These are phyloP conservation scores for Orbilia oligospora DNA, from an alignment of 2,329 filamentous ascomycete genomes.

Conservation along the genomic window DNA sequence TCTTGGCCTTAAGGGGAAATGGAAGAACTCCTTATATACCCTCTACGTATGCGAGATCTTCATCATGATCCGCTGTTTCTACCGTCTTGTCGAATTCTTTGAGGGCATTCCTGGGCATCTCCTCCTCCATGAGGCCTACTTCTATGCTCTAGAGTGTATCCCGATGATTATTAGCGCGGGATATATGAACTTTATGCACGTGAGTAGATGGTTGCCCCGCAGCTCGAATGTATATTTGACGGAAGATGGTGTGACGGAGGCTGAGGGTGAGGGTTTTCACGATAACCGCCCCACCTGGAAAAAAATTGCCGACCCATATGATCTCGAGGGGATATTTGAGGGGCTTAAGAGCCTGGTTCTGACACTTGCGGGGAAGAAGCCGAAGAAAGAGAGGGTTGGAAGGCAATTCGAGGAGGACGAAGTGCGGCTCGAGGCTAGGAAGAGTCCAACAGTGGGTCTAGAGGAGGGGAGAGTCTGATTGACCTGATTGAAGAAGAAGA, in stretches of 20 bases:
- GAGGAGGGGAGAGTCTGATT: slow-evolving; percentile 27
- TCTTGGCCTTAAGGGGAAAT: slow-evolving; percentile 37
- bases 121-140: slow-evolving; percentile 50
- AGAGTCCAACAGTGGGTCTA: slow-evolving; percentile 24
- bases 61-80: slow-evolving; percentile 55
- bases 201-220: slow-evolving; percentile 45
- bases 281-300: slow-evolving; percentile 54
- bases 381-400: not conserved
- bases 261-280: slow-evolving; percentile 53
- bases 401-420: slow-evolving; percentile 22
- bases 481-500: not conserved
- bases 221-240: slow-evolving; percentile 48
- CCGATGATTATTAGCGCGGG: slow-evolving; percentile 49
- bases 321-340: slow-evolving; percentile 44
- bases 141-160: slow-evolving; percentile 53
- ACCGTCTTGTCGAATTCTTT: slow-evolving; percentile 58
- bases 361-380: slow-evolving; percentile 33
- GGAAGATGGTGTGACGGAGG: slow-evolving; percentile 54
- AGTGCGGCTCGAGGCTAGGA: slow-evolving; percentile 28
- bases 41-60: slow-evolving; percentile 52
- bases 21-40: slow-evolving; percentile 51
- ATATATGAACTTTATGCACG: slow-evolving; percentile 53
- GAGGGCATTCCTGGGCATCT: slow-evolving; percentile 42
- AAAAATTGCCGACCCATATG: slow-evolving; percentile 54
- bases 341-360: slow-evolving; percentile 49